Evolutionary conservation across 129 eudicot species (phyloP).

Genomic region (Saussurea involucrata): DNA sequence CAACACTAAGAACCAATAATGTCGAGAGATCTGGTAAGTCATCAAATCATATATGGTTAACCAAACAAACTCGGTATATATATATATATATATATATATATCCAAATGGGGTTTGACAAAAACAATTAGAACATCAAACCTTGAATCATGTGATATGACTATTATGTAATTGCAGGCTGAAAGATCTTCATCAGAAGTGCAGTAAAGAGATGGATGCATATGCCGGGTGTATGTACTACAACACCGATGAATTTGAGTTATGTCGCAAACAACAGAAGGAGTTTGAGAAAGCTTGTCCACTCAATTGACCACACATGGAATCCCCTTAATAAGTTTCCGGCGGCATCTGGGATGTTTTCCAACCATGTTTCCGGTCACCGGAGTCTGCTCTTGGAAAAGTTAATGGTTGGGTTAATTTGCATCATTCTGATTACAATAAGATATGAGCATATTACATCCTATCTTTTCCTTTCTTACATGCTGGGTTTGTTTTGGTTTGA

Average conservation of each 20-base stretch:
- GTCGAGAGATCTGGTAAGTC: too few species aligned
- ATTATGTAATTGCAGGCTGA: slow-evolving; percentile 51
- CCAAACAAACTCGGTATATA: too few species aligned
- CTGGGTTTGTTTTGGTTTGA: not conserved
- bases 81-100: too few species aligned
- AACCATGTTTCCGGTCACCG: not conserved
- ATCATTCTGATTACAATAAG: not conserved
- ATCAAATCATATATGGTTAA: too few species aligned
- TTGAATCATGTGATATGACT: not conserved
- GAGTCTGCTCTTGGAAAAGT: not conserved
- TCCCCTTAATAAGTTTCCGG: not conserved
- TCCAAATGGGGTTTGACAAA: not conserved
- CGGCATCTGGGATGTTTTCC: too few species aligned
- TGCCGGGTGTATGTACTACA: slow-evolving; percentile 87
- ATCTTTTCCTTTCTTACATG: not conserved
- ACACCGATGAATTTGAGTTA: slow-evolving; percentile 83
- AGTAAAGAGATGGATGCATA: slow-evolving; percentile 81
- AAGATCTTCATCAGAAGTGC: slow-evolving; percentile 81
- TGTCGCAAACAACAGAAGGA: slow-evolving; percentile 82
- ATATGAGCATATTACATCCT: not conserved
- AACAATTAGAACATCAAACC: not conserved
- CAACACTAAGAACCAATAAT: too few species aligned
- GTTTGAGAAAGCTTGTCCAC: slow-evolving; percentile 91
- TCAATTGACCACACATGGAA: slow-evolving; percentile 25
- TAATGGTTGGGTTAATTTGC: not conserved